Percentiles rank a stretch among this genome's conserved stretches.
Conservation (phyloP, 2,329 filamentous ascomycete genomes). For the Diaporthe sp. region DNA sequence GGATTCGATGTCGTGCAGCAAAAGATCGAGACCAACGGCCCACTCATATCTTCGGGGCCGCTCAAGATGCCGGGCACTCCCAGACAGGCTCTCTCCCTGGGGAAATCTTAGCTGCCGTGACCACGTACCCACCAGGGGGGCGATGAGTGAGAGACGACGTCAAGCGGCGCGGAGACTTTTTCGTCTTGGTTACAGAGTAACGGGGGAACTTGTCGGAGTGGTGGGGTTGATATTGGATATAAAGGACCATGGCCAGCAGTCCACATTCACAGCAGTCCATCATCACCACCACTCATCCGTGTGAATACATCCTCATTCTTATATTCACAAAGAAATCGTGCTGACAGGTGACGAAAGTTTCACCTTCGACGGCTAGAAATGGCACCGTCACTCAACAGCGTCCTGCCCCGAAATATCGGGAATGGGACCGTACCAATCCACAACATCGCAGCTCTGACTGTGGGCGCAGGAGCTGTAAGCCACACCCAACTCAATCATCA, state of each 20-base stretch:
- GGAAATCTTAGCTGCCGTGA: neutral
- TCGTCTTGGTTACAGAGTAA: neutral
- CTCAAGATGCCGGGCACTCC: neutral
- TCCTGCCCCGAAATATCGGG: neutral
- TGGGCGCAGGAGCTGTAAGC: slow-evolving; percentile 2
- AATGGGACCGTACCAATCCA: neutral
- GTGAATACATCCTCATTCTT: neutral
- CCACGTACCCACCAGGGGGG: neutral
- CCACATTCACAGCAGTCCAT: neutral
- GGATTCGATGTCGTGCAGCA: slow-evolving; percentile 5
- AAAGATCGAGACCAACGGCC: slow-evolving; percentile 2
- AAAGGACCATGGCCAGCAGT: neutral
- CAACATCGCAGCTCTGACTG: neutral
- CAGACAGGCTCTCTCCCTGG: neutral
- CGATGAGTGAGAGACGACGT: neutral
- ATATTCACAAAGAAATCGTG: neutral
- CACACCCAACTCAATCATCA: neutral
- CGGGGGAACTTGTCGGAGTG: neutral
- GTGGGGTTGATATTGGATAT: neutral
- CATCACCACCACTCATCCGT: neutral
- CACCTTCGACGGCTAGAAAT: neutral
- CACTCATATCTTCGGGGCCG: slow-evolving; percentile 10
- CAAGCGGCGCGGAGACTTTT: neutral
- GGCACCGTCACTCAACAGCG: neutral
- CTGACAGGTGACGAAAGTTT: neutral